Evolutionary conservation across 2,329 filamentous ascomycete species (phyloP).

Genomic region (Dothistroma pini): DNA sequence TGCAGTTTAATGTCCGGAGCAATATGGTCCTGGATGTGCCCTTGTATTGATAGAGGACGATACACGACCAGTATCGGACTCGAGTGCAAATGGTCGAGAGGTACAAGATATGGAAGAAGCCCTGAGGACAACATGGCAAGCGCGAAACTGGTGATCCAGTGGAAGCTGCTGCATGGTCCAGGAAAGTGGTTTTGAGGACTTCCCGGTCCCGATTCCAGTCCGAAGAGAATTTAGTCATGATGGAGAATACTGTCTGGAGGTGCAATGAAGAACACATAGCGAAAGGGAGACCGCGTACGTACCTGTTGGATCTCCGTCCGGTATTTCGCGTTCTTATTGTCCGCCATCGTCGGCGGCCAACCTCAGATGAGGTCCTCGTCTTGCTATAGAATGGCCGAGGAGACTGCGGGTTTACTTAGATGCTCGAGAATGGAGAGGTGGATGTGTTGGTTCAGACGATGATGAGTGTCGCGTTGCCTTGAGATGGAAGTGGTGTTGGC

Average conservation of each 20-base stretch:
- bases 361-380: not conserved
- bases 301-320: conserved; percentile 98
- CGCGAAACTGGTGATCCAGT: not conserved
- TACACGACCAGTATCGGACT: no score
- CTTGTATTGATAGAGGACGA: not conserved
- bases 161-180: not conserved
- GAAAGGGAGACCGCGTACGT: conserved; percentile 35
- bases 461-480: not conserved
- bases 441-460: not conserved
- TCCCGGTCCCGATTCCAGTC: not conserved
- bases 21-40: not conserved
- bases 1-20: no score
- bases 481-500: not conserved
- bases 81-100: no score
- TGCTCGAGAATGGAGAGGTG: not conserved
- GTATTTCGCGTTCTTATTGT: conserved; percentile 73
- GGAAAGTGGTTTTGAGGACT: not conserved
- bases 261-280: not conserved
- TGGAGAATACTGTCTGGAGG: not conserved
- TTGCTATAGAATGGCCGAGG: not conserved
- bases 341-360: conserved; percentile 56
- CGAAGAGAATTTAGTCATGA: not conserved
- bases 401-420: not conserved
- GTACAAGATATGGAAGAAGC: no score
- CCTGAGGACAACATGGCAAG: not conserved